phyloP scores from a whole-genome alignment of 495 filamentous ascomycete genomes.

The Xylaria nigripes region DNA sequence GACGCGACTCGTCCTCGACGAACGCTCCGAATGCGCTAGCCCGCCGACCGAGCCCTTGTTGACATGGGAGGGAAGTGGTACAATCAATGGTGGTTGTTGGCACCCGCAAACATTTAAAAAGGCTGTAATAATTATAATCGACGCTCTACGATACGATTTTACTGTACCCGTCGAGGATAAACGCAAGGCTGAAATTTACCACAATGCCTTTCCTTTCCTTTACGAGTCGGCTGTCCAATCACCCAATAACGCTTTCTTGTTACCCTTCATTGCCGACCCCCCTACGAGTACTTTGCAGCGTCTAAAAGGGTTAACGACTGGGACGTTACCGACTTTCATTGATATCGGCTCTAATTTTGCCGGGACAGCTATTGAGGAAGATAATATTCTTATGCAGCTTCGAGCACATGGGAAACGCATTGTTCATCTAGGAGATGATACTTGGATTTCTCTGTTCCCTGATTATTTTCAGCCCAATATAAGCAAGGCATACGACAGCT shows the following conservation, averaged over 20 bases:
- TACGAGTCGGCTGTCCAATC: constrained; percentile 66
- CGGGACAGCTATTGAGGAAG: constrained; percentile 94
- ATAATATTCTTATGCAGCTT: constrained; percentile 84
- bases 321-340: constrained; percentile 88
- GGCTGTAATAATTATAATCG: constrained; percentile 84
- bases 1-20: constrained; percentile 79
- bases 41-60: constrained; percentile 52
- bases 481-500: constrained; percentile 83
- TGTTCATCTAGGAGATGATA: constrained; percentile 93
- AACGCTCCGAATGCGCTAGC: constrained; percentile 71
- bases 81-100: constrained; percentile 73
- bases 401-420: constrained; percentile 71
- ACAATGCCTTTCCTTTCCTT: constrained; percentile 78
- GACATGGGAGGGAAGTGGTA: constrained; percentile 36
- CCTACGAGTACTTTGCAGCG: constrained; percentile 89
- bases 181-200: constrained; percentile 57
- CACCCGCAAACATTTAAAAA: constrained; percentile 87
- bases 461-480: constrained; percentile 81
- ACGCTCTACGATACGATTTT: constrained; percentile 94
- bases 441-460: constrained; percentile 88
- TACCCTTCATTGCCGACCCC: constrained; percentile 95
- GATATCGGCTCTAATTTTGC: constrained; percentile 93
- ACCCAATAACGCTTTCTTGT: constrained; percentile 76
- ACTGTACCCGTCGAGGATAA: constrained; percentile 65
- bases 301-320: constrained; percentile 89